Percentiles rank a stretch among this genome's conserved stretches.
Evolutionary conservation across 2,329 filamentous ascomycete species (phyloP).

Genomic region (Penicillium freii): DNA sequence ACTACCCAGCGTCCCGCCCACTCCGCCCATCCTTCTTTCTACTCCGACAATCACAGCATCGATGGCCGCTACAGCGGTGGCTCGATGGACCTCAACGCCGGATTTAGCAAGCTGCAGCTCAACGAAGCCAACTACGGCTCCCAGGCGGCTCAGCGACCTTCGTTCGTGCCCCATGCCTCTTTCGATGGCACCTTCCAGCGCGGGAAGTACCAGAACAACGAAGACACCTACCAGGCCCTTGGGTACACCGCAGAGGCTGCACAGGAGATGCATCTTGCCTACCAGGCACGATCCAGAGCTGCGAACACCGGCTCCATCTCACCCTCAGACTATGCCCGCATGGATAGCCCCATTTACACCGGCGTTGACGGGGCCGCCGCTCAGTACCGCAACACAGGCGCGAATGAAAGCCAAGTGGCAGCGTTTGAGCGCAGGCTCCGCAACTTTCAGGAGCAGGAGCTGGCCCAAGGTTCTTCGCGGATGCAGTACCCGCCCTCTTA

Average conservation of each 20-base stretch:
- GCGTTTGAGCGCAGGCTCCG: slow-evolving; percentile 52
- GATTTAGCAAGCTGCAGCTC: slow-evolving; percentile 38
- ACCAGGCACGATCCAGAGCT: slow-evolving; percentile 44
- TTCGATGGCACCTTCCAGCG: slow-evolving; percentile 49
- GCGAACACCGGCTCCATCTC: slow-evolving; percentile 46
- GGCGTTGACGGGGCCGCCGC: slow-evolving; percentile 47
- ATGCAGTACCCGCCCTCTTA: slow-evolving; percentile 34
- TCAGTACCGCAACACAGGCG: slow-evolving; percentile 44
- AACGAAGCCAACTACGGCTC: slow-evolving; percentile 36
- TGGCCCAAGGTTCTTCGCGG: slow-evolving; percentile 29
- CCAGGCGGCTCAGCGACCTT: slow-evolving; percentile 31
- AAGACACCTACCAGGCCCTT: slow-evolving; percentile 33
- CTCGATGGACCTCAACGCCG: slow-evolving; percentile 32
- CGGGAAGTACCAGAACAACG: slow-evolving; percentile 41
- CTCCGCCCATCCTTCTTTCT: slow-evolving; percentile 40
- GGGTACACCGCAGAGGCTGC: slow-evolving; percentile 30
- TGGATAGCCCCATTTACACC: slow-evolving; percentile 48
- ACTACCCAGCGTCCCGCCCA: slow-evolving; percentile 36
- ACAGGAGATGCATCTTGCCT: slow-evolving; percentile 33
- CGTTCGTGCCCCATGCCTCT: slow-evolving; percentile 36
- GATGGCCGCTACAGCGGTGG: slow-evolving; percentile 30
- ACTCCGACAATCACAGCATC: slow-evolving; percentile 39
- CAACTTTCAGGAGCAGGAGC: slow-evolving; percentile 46
- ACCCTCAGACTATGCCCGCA: slow-evolving; percentile 48
- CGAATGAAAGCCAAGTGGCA: slow-evolving; percentile 44